Percentiles rank a stretch among this genome's conserved stretches.
Conservation (phyloP, 805 yeast genomes). For the Starmerella vitae region DNA sequence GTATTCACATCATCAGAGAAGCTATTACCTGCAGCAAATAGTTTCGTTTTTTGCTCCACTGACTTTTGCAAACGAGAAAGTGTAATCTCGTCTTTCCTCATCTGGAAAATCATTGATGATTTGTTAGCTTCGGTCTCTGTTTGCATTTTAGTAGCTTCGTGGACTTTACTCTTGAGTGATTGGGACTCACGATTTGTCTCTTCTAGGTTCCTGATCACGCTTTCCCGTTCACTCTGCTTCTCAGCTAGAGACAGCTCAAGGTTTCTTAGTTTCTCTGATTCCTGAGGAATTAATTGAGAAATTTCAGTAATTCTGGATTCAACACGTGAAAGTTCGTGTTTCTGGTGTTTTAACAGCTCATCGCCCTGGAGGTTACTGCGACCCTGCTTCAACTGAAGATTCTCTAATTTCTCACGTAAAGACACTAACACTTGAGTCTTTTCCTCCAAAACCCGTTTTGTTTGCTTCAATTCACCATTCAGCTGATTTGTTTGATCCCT, state of each 20-base stretch:
- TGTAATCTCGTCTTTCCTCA: slow-evolving; percentile 47
- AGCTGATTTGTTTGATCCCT: no score
- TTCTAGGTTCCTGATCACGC: neutral
- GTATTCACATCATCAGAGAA: slow-evolving; percentile 32
- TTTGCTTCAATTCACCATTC: no score
- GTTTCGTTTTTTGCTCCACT: slow-evolving; percentile 42
- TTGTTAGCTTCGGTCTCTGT: slow-evolving; percentile 16
- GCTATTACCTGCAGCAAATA: slow-evolving; percentile 35
- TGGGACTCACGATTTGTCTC: neutral
- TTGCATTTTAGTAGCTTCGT: slow-evolving; percentile 16
- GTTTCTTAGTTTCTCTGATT: neutral
- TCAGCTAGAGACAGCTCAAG: neutral
- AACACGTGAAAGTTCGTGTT: slow-evolving; percentile 18
- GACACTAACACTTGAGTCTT: neutral
- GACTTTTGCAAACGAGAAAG: slow-evolving; percentile 43
- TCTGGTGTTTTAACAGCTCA: slow-evolving; percentile 54
- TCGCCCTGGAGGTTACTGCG: slow-evolving; percentile 45
- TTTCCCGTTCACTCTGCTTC: neutral
- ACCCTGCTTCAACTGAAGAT: slow-evolving; percentile 26
- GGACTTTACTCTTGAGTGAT: slow-evolving; percentile 23
- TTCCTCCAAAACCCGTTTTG: neutral
- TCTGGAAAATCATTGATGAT: slow-evolving; percentile 3
- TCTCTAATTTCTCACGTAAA: neutral
- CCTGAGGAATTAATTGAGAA: neutral
- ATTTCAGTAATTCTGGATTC: slow-evolving; percentile 19